A percentile compares a stretch with the other conserved stretches of the same genome.
Conservation (phyloP, 371 early-diverging fungal species). For the Gilbertella persicaria region DNA sequence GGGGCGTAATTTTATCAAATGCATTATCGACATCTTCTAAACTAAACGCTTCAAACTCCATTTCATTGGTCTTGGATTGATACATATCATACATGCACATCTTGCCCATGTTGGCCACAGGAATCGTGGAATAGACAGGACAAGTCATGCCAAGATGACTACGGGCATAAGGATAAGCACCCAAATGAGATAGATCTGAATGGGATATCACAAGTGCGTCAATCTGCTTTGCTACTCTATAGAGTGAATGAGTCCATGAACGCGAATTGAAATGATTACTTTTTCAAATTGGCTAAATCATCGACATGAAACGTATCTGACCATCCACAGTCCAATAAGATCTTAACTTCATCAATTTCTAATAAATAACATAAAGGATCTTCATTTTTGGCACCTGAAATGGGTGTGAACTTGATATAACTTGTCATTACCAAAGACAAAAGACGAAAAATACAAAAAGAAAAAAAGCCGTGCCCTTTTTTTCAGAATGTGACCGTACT, state of each 20-base stretch:
- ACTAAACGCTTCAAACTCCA: conserved; percentile 73
- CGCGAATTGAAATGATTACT: conserved; percentile 38
- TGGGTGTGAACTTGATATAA: conserved; percentile 79
- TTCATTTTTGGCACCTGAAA: conserved; percentile 83
- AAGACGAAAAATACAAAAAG: no score
- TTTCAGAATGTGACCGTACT: no score
- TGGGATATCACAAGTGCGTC: conserved; percentile 95
- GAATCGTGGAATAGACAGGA: conserved; percentile 92
- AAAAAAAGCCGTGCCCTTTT: background rate
- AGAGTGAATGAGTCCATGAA: background rate
- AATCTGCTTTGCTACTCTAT: conserved; percentile 84
- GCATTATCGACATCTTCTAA: conserved; percentile 80
- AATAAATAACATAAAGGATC: conserved; percentile 88
- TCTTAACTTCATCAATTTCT: conserved; percentile 87
- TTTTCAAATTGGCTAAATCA: conserved; percentile 66
- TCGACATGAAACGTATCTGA: conserved; percentile 71
- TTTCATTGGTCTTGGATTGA: conserved; percentile 67
- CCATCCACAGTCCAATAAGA: conserved; percentile 95
- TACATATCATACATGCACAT: conserved; percentile 82
- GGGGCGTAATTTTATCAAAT: conserved; percentile 79
- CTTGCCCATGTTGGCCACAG: conserved; percentile 93
- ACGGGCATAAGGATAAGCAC: conserved; percentile 88
- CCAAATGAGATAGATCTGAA: conserved; percentile 85
- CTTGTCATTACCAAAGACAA: no score
- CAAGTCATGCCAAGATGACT: conserved; percentile 81